These are phyloP conservation scores for Ophiostoma piceae DNA, from an alignment of 2,329 filamentous ascomycete genomes.

Conservation along the genomic window DNA sequence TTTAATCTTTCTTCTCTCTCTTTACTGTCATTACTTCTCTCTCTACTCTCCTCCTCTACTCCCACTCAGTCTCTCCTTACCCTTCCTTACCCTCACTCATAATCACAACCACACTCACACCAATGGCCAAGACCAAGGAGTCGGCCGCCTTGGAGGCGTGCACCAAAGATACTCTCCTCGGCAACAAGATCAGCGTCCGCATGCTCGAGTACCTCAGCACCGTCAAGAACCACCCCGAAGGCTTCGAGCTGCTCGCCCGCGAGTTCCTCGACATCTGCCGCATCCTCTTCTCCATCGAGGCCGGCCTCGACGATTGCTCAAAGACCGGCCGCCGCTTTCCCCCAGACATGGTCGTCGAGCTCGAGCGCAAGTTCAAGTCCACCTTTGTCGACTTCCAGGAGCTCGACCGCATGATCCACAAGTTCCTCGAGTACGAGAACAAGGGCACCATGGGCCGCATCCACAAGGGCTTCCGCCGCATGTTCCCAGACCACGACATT, in stretches of 20 bases:
- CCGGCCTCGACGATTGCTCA: constrained; percentile 52
- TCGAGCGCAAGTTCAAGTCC: constrained; percentile 58
- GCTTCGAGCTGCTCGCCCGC: constrained; percentile 55
- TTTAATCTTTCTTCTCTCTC: not conserved
- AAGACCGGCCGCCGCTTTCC: constrained; percentile 49
- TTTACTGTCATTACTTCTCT: not conserved
- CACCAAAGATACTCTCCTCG: constrained; percentile 53
- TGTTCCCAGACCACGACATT: constrained; percentile 58
- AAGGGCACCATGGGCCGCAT: constrained; percentile 56
- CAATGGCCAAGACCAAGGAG: constrained; percentile 32
- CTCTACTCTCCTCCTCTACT: not conserved
- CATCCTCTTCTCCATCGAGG: constrained; percentile 63
- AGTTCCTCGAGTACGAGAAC: constrained; percentile 57
- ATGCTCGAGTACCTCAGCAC: constrained; percentile 60
- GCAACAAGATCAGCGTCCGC: constrained; percentile 59
- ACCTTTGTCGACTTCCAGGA: constrained; percentile 58
- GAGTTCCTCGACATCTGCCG: constrained; percentile 64
- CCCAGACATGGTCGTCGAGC: constrained; percentile 55
- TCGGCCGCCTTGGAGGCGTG: constrained; percentile 46
- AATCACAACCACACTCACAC: not conserved
- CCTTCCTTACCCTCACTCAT: not conserved
- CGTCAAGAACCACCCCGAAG: constrained; percentile 49
- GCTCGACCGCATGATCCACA: constrained; percentile 58
- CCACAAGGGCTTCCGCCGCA: constrained; percentile 57
- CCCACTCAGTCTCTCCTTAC: not conserved